Conservation (phyloP, 2,329 filamentous ascomycete species). For the Botrytis paeoniae region DNA sequence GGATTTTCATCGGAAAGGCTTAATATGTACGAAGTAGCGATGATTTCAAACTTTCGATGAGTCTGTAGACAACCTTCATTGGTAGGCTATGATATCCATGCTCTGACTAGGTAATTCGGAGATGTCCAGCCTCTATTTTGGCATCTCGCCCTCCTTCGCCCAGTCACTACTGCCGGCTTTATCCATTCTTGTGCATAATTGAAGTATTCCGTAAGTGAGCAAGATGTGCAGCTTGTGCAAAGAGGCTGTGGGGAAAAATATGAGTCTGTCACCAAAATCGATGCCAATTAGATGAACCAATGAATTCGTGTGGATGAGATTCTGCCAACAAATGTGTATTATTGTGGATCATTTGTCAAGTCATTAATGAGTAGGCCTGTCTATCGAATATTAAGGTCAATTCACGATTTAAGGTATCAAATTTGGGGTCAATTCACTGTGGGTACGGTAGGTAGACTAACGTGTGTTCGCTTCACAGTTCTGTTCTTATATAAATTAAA, state of each 20-base stretch:
- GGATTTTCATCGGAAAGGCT: constrained; percentile 12
- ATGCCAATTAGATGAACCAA: constrained; percentile 3
- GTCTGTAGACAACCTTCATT: background rate
- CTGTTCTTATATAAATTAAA: background rate
- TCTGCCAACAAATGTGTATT: constrained; percentile 12
- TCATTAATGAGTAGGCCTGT: background rate
- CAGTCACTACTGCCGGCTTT: constrained; percentile 1
- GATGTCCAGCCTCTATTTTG: constrained; percentile 10
- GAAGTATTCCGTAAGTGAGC: background rate
- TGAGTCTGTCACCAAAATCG: background rate
- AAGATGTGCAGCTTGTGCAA: constrained; percentile 31
- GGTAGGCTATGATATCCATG: background rate
- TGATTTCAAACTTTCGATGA: constrained; percentile 3
- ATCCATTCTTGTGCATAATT: constrained; percentile 9
- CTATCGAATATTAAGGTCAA: background rate
- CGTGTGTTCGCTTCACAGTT: background rate
- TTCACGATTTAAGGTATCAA: background rate
- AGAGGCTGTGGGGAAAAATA: constrained; percentile 31
- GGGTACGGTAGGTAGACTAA: background rate
- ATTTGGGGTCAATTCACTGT: background rate
- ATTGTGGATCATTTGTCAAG: constrained; percentile 5
- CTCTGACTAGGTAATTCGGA: background rate
- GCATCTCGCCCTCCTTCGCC: constrained; percentile 13
- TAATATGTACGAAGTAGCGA: background rate
- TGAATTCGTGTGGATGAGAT: background rate